Evolutionary conservation across 1,139 yeast genomes (phyloP).

Genomic region (Scheffersomyces lignicola): DNA sequence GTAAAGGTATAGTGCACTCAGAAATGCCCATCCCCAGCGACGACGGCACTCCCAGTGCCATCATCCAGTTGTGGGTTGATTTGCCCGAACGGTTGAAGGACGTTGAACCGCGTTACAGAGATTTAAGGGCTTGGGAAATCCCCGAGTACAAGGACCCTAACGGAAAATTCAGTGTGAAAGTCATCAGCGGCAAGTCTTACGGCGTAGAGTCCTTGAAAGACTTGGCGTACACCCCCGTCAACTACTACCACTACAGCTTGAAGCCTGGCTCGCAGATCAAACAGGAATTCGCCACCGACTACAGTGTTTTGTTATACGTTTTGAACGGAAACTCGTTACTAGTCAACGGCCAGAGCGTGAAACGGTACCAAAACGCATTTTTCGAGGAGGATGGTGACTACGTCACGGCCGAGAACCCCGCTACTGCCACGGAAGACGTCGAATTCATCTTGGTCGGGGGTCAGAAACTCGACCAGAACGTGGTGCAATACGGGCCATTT

Average conservation of each 20-base stretch:
- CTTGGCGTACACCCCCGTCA: constrained; percentile 82
- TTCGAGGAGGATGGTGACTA: constrained; percentile 66
- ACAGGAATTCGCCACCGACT: constrained; percentile 62
- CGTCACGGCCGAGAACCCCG: constrained; percentile 51
- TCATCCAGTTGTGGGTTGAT: constrained; percentile 92
- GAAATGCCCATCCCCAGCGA: constrained; percentile 76
- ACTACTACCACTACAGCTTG: constrained; percentile 67
- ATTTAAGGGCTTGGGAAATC: constrained; percentile 68
- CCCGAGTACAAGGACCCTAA: constrained; percentile 64
- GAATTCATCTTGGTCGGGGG: constrained; percentile 78
- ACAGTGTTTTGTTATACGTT: constrained; percentile 73
- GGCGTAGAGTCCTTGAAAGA: constrained; percentile 75
- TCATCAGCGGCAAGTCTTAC: constrained; percentile 74
- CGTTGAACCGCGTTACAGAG: constrained; percentile 77
- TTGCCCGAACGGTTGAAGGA: constrained; percentile 71
- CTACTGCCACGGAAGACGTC: constrained; percentile 29
- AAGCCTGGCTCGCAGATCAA: constrained; percentile 67
- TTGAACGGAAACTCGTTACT: constrained; percentile 62
- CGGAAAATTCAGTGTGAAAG: constrained; percentile 67
- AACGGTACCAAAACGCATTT: constrained; percentile 56
- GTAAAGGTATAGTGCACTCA: constrained; percentile 82
- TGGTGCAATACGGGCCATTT: constrained; percentile 90
- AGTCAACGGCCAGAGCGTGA: constrained; percentile 39
- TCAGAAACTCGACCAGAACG: constrained; percentile 68
- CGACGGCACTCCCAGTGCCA: constrained; percentile 59